Conservation (phyloP, 306 rosid genomes). For the Citrullus mucosospermus region DNA sequence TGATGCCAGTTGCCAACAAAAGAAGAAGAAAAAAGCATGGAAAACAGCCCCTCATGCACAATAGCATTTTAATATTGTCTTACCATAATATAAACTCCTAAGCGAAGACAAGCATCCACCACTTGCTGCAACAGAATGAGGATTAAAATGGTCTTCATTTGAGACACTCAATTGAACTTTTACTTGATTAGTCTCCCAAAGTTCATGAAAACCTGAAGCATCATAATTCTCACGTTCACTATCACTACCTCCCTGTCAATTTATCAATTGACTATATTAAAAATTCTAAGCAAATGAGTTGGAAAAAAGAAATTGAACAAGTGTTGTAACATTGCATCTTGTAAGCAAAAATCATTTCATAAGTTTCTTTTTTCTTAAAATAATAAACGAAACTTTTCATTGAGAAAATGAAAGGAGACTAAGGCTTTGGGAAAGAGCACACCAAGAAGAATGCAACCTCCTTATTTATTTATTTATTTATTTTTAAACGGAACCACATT, state of each 20-base stretch:
- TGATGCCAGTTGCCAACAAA: neutral
- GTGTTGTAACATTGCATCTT: neutral
- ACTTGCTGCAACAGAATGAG: conserved; percentile 33
- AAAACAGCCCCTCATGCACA: neutral
- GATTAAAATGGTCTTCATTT: conserved; percentile 33
- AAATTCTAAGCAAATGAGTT: neutral
- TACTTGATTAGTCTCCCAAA: conserved; percentile 38
- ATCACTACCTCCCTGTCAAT: conserved; percentile 53
- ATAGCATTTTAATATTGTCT: neutral
- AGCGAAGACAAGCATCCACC: conserved; percentile 49
- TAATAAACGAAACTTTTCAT: too few relatives aligned
- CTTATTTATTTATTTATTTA: too few relatives aligned
- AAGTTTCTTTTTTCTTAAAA: neutral
- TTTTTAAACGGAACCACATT: too few relatives aligned
- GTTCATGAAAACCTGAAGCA: conserved; percentile 32
- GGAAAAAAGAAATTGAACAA: neutral
- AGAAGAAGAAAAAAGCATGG: neutral
- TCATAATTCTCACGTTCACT: conserved; percentile 63
- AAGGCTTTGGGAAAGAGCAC: too few relatives aligned
- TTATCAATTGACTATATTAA: neutral
- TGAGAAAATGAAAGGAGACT: too few relatives aligned
- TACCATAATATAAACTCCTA: conserved; percentile 59
- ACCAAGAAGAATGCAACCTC: too few relatives aligned
- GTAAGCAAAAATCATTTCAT: neutral
- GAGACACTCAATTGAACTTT: conserved; percentile 28